Evolutionary conservation across 257 asterid genomes (phyloP), one percentile per base, ranked within the genome.

Genomic region (Echium plantagineum): DNA sequence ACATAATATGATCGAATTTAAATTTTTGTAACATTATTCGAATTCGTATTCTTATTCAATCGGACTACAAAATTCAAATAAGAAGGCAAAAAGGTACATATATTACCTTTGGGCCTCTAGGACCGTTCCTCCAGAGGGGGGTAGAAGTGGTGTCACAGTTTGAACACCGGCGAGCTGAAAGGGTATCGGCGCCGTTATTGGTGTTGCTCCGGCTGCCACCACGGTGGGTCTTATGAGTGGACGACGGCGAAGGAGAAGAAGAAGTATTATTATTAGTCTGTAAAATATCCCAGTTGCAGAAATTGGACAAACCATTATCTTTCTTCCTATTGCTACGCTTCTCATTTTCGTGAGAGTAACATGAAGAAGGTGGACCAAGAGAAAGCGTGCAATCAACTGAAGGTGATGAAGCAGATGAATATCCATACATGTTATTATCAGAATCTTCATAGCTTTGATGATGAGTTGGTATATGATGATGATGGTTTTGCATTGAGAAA

Each of bases 111-210:
- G 95, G 95, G 63, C 95, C 95, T 48, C 85, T 65, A 3, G 95
- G 95, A 15, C 99, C 97, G 69, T 93, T 93, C 71, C 99, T 71
- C 99, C 99, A 93, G 0, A 93, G 82, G 9, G 97, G 99, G 49
- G 99, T 93, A 7, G 99, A 86, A 8, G 97, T 83, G 63, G 99
- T 93, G 79, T 86, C 96, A 21, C 99, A 93, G 63, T 89, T 93
- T 21, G 97, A 94, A 26, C 99, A 93, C 4, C 99, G 99, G 55
- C 96, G 89, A 1, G 95, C 91, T 16, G 78, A 21, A 7, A 86
- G 82, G 5, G 89, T 78, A 66, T 79, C 90, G 26, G 84, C 48
- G 19, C 71, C 90, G 60, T 51, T 47, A 15, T 61, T 54, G 62
- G 54, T 13, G 66, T 17, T 52, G 72, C 20, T 51, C 49, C 57